Evolutionary conservation across 805 yeast genomes (phyloP), one percentile per base, ranked within the genome.

Genomic region (Pichia nakasei): DNA sequence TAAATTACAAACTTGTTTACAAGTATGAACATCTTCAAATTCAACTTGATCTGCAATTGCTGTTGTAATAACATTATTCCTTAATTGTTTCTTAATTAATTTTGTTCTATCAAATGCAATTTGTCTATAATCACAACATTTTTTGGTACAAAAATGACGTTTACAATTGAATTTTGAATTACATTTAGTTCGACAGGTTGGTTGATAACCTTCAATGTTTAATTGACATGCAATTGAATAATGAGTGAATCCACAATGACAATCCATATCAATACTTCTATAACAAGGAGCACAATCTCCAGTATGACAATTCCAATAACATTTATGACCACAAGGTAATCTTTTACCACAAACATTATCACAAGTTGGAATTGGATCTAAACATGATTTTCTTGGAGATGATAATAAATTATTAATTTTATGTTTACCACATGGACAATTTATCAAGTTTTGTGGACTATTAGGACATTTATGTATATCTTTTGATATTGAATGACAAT

Each of bases 341-440:
- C 45, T 42, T 58, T 82, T 84, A 5, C 72, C 80, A 61, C 97
- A 88, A 0, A 63, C 61, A 4, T 68, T 55, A 7, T 70, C 78
- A 65, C 97, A 88, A 9, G 80, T 76, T 4, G 95, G 93, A 32
- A 87, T 70, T 1, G 87, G 82, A 50, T 86, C 95, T 2, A 82
- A 68, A 62, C 97, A 88, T 26, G 69, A 63, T 0, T 52, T 52
- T 50, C 96, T 71, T 12, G 63, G 59, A 3, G 53, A 51, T 4
- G 63, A 54, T 13, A 73, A 46, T 6, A 39, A 33, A 1, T 66
- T 67, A 2, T 56, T 56, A 9, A 81, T 66, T 5, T 56, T 52
- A 2, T 78, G 72, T 54, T 82, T 79, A 1, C 96, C 95, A 68
- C 97, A 88, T 32, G 82, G 83, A 63, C 97, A 88, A 1, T 76